Percentiles rank a stretch among this genome's conserved stretches.
phyloP scores from a whole-genome alignment of 306 rosid species.

The Gastrolobium villosum region DNA sequence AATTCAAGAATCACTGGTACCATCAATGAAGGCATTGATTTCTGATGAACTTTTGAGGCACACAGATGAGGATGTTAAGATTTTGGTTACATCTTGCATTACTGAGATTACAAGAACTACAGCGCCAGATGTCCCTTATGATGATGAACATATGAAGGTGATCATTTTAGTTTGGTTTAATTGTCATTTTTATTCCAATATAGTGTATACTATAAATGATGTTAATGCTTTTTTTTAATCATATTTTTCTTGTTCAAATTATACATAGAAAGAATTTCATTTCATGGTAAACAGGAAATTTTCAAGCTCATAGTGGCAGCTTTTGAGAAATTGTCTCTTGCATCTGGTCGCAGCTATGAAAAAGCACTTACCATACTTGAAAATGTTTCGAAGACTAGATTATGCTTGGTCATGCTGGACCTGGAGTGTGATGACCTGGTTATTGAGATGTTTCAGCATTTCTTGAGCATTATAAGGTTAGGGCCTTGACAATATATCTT shows the following conservation, averaged over 20 bases:
- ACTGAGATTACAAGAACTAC: conserved; percentile 80
- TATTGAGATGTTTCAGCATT: conserved; percentile 74
- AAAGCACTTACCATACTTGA: conserved; percentile 65
- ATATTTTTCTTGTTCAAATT: conserved; percentile 34
- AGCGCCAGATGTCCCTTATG: conserved; percentile 80
- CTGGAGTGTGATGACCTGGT: conserved; percentile 76
- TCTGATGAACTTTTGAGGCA: conserved; percentile 64
- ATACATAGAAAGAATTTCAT: conserved; percentile 17
- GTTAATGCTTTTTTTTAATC: not conserved
- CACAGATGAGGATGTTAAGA: conserved; percentile 60
- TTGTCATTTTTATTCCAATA: conserved; percentile 28
- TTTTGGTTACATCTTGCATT: conserved; percentile 67
- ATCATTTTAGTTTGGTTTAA: conserved; percentile 15
- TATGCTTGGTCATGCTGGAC: conserved; percentile 82
- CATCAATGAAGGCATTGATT: conserved; percentile 69
- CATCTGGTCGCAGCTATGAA: conserved; percentile 61
- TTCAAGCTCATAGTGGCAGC: conserved; percentile 71
- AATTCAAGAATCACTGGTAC: conserved; percentile 68
- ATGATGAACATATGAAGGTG: conserved; percentile 85
- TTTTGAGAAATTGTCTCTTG: conserved; percentile 63
- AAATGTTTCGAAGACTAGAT: conserved; percentile 62
- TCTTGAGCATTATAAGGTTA: conserved; percentile 70
- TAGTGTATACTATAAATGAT: conserved; percentile 29
- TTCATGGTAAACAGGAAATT: conserved; percentile 65
- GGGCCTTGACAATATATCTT: conserved; percentile 35